Evolutionary conservation across 768 basidiomycete species (phyloP).

Genomic region (Amanita rubescens): DNA sequence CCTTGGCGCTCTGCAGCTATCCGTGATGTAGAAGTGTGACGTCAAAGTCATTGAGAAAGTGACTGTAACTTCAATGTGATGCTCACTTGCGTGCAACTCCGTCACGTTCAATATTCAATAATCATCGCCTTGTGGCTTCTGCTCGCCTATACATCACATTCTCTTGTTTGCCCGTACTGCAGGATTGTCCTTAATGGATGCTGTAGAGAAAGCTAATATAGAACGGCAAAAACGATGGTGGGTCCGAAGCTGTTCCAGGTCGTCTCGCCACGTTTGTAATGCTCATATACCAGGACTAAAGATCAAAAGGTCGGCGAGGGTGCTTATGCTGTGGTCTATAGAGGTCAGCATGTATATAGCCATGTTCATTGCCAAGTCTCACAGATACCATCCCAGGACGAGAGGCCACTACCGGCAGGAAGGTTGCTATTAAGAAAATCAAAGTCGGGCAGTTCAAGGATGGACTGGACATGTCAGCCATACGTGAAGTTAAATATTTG

Average conservation of each 20-base stretch:
- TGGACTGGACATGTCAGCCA: slow-evolving; percentile 97
- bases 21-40: too few relatives aligned
- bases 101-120: too few relatives aligned
- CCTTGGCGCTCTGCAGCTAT: too few relatives aligned
- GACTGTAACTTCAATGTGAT: too few relatives aligned
- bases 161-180: neutral
- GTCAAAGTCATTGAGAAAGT: too few relatives aligned
- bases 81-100: too few relatives aligned
- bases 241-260: slow-evolving; percentile 8
- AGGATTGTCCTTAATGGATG: slow-evolving; percentile 48
- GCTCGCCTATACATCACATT: neutral
- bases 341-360: slow-evolving; percentile 46
- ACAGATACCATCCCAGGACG: slow-evolving; percentile 41
- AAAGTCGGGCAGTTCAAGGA: slow-evolving; percentile 96
- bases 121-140: neutral
- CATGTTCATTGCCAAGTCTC: neutral
- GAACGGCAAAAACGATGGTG: slow-evolving; percentile 68
- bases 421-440: slow-evolving; percentile 97
- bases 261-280: neutral
- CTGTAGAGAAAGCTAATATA: slow-evolving; percentile 71
- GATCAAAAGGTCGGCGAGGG: slow-evolving; percentile 85
- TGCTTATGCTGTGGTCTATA: slow-evolving; percentile 93
- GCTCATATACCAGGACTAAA: slow-evolving; percentile 48
- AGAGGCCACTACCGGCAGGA: slow-evolving; percentile 66
- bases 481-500: slow-evolving; percentile 96